A percentile compares a stretch with the other conserved stretches of the same genome.
phyloP scores from a whole-genome alignment of 2,329 filamentous ascomycete genomes.

The Uncinocarpus reesii region DNA sequence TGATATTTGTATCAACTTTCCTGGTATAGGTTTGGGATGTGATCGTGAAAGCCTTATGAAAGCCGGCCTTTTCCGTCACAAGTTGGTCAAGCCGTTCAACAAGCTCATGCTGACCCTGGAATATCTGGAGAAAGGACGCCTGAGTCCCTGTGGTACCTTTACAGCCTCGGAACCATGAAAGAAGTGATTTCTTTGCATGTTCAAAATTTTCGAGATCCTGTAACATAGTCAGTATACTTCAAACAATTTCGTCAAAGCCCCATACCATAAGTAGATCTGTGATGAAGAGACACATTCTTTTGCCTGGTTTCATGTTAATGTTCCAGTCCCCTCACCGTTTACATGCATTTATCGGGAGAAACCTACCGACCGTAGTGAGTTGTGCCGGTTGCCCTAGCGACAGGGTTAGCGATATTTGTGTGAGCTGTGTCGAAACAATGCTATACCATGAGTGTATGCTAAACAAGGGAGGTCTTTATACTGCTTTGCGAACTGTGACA shows the following conservation, averaged over 20 bases:
- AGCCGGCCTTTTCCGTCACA: conserved; percentile 56
- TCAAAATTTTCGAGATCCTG: conserved; percentile 9
- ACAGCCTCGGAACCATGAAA: conserved; percentile 35
- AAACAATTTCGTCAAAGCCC: background rate
- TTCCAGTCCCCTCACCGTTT: background rate
- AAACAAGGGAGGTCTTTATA: conserved; percentile 64
- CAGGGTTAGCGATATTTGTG: background rate
- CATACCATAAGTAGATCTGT: conserved; percentile 6
- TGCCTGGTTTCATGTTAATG: background rate
- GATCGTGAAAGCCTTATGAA: conserved; percentile 51
- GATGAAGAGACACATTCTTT: conserved; percentile 12
- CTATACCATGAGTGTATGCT: conserved; percentile 61
- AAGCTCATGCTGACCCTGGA: conserved; percentile 50
- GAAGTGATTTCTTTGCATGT: conserved; percentile 1
- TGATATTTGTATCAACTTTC: conserved; percentile 72
- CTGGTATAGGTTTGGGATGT: conserved; percentile 66
- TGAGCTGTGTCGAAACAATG: conserved; percentile 19
- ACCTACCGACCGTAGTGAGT: conserved; percentile 55
- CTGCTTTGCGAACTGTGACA: conserved; percentile 60
- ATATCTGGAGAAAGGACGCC: conserved; percentile 64
- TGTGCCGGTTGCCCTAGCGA: conserved; percentile 37
- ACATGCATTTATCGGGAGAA: background rate
- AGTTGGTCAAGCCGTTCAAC: conserved; percentile 54
- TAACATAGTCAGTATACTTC: background rate
- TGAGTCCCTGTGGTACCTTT: conserved; percentile 67